Evolutionary conservation across 495 filamentous ascomycete species (phyloP).

Genomic region (Aspergillus conjunctus): DNA sequence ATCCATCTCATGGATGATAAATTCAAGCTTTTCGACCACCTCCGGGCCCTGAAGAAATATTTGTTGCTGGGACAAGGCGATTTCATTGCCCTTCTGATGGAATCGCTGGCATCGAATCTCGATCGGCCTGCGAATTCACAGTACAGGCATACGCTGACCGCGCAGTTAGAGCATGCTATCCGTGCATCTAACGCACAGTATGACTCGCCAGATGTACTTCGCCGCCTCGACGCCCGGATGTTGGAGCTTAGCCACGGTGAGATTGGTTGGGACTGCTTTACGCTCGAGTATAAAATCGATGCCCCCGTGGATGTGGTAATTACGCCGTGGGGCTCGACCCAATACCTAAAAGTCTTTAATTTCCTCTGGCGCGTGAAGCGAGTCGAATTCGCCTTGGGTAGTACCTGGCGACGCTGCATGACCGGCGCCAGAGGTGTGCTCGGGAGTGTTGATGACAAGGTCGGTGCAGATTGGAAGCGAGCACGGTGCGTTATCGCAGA

Average conservation of each 20-base stretch:
- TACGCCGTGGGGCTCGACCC: conserved; percentile 87
- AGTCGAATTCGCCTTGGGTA: conserved; percentile 89
- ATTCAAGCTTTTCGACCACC: conserved; percentile 90
- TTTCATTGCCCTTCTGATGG: conserved; percentile 97
- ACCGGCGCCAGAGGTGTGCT: conserved; percentile 92
- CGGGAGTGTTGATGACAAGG: conserved; percentile 72
- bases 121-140: conserved; percentile 94
- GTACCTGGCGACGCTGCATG: conserved; percentile 94
- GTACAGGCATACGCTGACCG: conserved; percentile 93
- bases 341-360: conserved; percentile 99
- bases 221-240: conserved; percentile 93
- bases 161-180: conserved; percentile 96
- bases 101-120: conserved; percentile 86
- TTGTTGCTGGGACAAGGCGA: conserved; percentile 93
- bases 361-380: conserved; percentile 98
- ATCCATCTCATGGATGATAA: conserved; percentile 91
- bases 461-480: conserved; percentile 84
- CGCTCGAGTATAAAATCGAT: conserved; percentile 97
- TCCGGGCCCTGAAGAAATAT: conserved; percentile 91
- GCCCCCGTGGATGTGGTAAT: conserved; percentile 97
- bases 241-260: conserved; percentile 93
- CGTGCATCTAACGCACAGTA: conserved; percentile 96
- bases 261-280: conserved; percentile 99
- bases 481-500: conserved; percentile 87
- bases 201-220: conserved; percentile 89